Base-by-base conservation (phyloP, 1,284 basidiomycete species). In the Boletus mariae region DNA sequence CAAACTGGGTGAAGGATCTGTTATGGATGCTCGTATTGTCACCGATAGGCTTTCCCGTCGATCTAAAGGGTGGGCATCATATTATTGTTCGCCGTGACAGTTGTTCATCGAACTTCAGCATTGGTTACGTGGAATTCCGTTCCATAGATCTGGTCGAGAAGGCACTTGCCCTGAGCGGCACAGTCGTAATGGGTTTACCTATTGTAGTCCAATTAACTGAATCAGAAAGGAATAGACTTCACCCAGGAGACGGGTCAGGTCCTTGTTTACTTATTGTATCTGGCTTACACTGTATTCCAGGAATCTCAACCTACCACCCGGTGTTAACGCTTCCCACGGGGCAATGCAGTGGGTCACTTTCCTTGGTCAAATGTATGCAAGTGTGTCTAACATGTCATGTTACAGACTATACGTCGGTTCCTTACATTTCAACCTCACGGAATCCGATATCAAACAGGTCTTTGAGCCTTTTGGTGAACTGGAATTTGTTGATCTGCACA, bases 391-490 rank as follows among this genome's bases (percentile, higher is more conserved):
- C 37, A 62, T 25, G 32, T 53, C 41, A 54, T 58, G 35, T 49
- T 56, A 26, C 57, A 92, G 95, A 70, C 83, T 99, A 67, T 99
- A 97, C 70, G 93, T 99, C 67, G 94, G 95, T 57, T 96, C 93
- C 57, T 76, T 99, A 45, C 92, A 98, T 71, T 98, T 96, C 79
- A 94, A 94, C 71, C 86, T 99, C 58, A 92, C 91, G 48, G 90
- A 95, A 72, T 89, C 92, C 61, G 95, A 99, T 77, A 90, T 99
- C 73, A 92, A 90, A 72, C 91, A 97, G 79, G 96, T 99, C 60
- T 99, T 99, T 72, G 94, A 96, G 69, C 94, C 96, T 4, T 99
- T 99, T 71, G 96, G 96, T 62, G 90, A 93, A 72, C 81, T 99
- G 61, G 95, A 96, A 72, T 96, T 96, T 75, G 95, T 99, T 67